Evolutionary conservation across 1,284 basidiomycete genomes (phyloP).

Genomic region (Cutaneotrichosporon sp.): DNA sequence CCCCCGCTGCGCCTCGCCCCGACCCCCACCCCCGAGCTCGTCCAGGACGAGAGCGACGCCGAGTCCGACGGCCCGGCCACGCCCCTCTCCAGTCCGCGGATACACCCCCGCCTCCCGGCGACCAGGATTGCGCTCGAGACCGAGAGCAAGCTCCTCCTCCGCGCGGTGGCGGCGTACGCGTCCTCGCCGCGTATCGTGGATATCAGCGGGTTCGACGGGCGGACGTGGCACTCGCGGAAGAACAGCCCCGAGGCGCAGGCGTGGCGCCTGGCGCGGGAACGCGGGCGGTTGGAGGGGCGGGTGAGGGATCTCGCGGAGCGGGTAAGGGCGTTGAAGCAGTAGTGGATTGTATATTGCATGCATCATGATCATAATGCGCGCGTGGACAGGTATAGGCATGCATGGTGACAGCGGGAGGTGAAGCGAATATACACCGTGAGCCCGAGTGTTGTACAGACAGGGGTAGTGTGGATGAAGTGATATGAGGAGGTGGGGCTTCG

Average conservation of each 20-base stretch:
- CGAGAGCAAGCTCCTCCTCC: constrained; percentile 77
- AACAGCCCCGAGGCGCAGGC: constrained; percentile 77
- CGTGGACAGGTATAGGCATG: not conserved
- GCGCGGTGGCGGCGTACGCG: constrained; percentile 78
- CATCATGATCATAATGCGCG: too few species aligned
- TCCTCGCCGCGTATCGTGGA: constrained; percentile 79
- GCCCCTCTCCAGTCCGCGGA: constrained; percentile 18
- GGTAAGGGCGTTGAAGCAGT: constrained; percentile 16
- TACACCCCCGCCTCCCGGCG: constrained; percentile 58
- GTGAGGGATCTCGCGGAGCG: constrained; percentile 63
- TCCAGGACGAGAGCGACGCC: constrained; percentile 16
- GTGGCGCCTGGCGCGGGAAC: constrained; percentile 70
- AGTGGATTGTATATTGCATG: constrained; percentile 1
- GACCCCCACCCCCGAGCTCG: constrained; percentile 22
- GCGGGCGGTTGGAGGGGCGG: constrained; percentile 65
- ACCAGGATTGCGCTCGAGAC: constrained; percentile 65
- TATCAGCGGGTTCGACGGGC: constrained; percentile 59
- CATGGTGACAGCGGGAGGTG: too few species aligned
- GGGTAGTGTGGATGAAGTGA: too few species aligned
- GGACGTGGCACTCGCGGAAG: constrained; percentile 70
- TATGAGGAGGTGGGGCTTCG: too few species aligned
- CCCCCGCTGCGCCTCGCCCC: constrained; percentile 66
- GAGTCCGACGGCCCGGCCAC: constrained; percentile 24
- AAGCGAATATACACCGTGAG: too few species aligned
- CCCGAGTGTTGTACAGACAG: too few species aligned